Percentiles rank a stretch among this genome's conserved stretches.
Evolutionary conservation across 305 asterid genomes (phyloP).

Genomic region (Fraxinus sp.): DNA sequence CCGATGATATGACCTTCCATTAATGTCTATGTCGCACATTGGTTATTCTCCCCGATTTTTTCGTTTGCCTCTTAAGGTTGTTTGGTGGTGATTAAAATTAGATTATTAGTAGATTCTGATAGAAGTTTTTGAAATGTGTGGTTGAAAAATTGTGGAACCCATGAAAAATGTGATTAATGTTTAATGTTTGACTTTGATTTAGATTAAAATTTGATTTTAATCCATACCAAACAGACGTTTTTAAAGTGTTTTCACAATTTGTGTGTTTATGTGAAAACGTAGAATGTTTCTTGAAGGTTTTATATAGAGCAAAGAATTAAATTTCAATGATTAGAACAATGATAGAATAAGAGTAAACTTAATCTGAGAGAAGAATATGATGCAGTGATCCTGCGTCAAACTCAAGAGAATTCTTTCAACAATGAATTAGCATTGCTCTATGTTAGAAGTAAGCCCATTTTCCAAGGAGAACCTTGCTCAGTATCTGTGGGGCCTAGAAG

Average conservation of each 20-base stretch:
- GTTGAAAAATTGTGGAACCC: no score
- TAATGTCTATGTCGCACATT: slow-evolving; percentile 22
- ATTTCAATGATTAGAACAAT: slow-evolving; percentile 16
- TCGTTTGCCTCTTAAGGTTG: background rate
- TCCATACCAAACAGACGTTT: no score
- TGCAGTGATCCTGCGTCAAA: background rate
- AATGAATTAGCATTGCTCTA: background rate
- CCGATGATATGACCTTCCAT: slow-evolving; percentile 35
- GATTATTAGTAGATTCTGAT: no score
- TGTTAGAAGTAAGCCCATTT: slow-evolving; percentile 8
- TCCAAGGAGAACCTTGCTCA: background rate
- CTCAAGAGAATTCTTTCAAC: background rate
- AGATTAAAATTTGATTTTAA: no score
- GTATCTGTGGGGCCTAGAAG: background rate
- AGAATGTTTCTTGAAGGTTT: slow-evolving; percentile 14
- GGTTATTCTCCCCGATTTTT: slow-evolving; percentile 3
- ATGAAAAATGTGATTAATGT: no score
- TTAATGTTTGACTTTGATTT: no score
- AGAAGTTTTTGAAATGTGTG: no score
- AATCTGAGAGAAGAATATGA: slow-evolving; percentile 7
- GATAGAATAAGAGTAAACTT: slow-evolving; percentile 11
- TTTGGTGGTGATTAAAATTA: no score
- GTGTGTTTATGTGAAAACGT: background rate
- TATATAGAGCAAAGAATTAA: slow-evolving; percentile 19
- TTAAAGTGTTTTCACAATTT: background rate